Conservation (phyloP, 805 yeast genomes). For the Kodamaea nitidulidarum region DNA sequence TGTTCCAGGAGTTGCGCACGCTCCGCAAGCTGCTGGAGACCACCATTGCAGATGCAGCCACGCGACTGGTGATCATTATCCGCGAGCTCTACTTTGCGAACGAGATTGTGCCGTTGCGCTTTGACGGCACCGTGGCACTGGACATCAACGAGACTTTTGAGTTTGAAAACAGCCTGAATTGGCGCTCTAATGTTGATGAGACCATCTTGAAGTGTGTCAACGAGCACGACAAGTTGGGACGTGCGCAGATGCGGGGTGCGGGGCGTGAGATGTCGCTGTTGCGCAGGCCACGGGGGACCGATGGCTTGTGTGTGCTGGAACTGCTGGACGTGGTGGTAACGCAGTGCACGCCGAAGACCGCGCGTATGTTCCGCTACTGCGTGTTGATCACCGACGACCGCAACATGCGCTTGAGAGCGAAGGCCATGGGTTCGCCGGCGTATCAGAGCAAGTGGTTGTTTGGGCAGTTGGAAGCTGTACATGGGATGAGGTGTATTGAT, state of each 20-base stretch:
- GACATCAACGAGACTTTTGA: constrained; percentile 70
- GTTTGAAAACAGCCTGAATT: constrained; percentile 66
- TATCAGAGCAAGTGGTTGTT: constrained; percentile 62
- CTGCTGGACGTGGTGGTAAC: constrained; percentile 8
- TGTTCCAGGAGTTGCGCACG: constrained; percentile 73
- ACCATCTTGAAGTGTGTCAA: constrained; percentile 52
- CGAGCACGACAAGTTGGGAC: constrained; percentile 39
- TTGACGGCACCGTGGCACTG: constrained; percentile 65
- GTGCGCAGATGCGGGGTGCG: constrained; percentile 38
- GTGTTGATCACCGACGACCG: constrained; percentile 70
- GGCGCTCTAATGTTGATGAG: constrained; percentile 73
- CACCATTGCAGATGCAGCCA: constrained; percentile 73
- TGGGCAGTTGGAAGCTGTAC: constrained; percentile 43
- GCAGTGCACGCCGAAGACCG: constrained; percentile 30
- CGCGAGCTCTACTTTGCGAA: constrained; percentile 59
- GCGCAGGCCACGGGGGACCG: too few species aligned
- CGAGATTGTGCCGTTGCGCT: constrained; percentile 56
- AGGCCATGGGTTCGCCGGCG: constrained; percentile 50
- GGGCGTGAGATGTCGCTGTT: constrained; percentile 25
- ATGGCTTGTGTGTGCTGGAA: constrained; percentile 4
- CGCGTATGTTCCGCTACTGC: constrained; percentile 50
- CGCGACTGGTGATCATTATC: constrained; percentile 71
- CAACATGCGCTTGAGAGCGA: constrained; percentile 65
- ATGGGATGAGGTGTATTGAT: constrained; percentile 52
- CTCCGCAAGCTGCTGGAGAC: constrained; percentile 68